Conservation (phyloP, 805 yeast genomes). For the Candida ovalis region DNA sequence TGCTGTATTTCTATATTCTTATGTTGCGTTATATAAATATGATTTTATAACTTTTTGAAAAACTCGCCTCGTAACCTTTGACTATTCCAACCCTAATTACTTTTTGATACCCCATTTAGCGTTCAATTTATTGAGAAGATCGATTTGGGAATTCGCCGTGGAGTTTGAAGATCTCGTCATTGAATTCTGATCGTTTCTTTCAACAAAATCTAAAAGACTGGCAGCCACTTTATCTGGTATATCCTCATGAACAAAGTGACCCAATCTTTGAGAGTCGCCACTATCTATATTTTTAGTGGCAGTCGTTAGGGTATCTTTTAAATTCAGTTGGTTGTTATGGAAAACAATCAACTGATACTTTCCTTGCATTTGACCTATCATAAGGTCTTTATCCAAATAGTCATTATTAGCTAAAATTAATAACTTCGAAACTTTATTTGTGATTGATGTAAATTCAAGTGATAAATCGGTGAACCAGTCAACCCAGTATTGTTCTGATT, state of each 20-base stretch:
- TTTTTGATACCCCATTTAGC: constrained; percentile 33
- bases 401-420: constrained; percentile 87
- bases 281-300: constrained; percentile 18
- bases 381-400: constrained; percentile 75
- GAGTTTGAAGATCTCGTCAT: constrained; percentile 29
- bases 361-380: constrained; percentile 98
- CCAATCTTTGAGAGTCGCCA: constrained; percentile 48
- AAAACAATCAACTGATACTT: constrained; percentile 85
- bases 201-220: constrained; percentile 46
- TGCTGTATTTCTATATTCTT: too few relatives aligned
- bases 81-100: neutral
- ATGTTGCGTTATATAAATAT: neutral
- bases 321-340: constrained; percentile 29
- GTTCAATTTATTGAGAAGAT: constrained; percentile 26
- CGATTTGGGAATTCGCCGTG: constrained; percentile 22
- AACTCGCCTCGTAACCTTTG: too few relatives aligned
- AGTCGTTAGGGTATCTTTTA: constrained; percentile 22
- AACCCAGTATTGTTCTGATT: constrained; percentile 70
- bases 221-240: constrained; percentile 64
- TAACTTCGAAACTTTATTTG: constrained; percentile 53
- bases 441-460: constrained; percentile 35
- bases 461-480: constrained; percentile 81
- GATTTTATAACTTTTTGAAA: neutral
- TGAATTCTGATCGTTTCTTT: constrained; percentile 39
- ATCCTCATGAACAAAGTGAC: constrained; percentile 97